These are phyloP conservation scores for Stephanodiscus minutulus DNA, from an alignment of 108 stramenopile genomes.

Conservation along the genomic window DNA sequence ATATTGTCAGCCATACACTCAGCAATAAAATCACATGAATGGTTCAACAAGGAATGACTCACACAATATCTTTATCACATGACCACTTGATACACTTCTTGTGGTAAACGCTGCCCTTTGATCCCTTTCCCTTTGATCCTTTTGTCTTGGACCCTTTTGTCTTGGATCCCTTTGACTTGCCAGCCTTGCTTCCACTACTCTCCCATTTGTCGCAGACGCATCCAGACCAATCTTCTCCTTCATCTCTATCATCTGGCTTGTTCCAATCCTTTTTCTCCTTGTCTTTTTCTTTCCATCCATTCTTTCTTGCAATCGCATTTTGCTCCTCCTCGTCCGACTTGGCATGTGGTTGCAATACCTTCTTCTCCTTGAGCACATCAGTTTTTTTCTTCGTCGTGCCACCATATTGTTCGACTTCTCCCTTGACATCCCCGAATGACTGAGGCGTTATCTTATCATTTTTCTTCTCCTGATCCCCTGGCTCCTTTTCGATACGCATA, in stretches of 20 bases:
- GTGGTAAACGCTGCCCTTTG: neutral
- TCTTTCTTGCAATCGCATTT: neutral
- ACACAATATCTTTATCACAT: neutral
- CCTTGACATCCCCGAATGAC: neutral
- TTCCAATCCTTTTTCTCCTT: neutral
- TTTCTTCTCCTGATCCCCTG: neutral
- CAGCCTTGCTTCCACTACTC: neutral
- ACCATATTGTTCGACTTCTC: neutral
- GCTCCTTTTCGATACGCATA: neutral
- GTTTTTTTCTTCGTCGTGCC: neutral
- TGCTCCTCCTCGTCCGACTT: neutral
- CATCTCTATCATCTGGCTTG: neutral
- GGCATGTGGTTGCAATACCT: neutral
- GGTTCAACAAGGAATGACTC: neutral
- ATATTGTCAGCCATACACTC: neutral
- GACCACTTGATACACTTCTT: neutral
- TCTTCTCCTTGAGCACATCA: neutral
- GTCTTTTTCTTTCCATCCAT: neutral
- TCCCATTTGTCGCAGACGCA: neutral
- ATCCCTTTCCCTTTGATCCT: neutral
- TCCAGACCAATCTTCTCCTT: neutral
- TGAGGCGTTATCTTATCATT: neutral
- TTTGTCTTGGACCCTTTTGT: neutral
- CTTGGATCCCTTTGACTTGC: neutral
- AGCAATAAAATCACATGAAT: neutral